Evolutionary conservation across 73 alveolate species (phyloP).

Genomic region (Symbiodinium pilosum): DNA sequence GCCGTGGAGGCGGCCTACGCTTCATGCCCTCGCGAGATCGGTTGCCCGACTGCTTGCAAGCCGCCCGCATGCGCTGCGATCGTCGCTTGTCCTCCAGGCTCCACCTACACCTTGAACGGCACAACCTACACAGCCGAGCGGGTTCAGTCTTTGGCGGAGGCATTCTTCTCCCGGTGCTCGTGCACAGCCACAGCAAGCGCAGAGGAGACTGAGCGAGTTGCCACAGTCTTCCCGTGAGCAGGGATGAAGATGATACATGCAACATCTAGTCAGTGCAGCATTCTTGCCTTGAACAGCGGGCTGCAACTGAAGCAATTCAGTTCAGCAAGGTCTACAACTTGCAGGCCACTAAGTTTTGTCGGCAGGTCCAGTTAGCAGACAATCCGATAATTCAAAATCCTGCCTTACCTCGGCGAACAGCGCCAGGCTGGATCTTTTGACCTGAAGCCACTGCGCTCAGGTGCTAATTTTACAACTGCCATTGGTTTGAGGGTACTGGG

Average conservation of each 20-base stretch:
- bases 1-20: slow-evolving; percentile 28
- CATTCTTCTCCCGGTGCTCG: slow-evolving; percentile 10
- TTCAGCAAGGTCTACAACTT: background rate
- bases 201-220: too few relatives aligned
- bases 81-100: slow-evolving; percentile 12
- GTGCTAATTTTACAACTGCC: too few relatives aligned
- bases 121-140: slow-evolving; percentile 10
- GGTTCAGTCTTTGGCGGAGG: slow-evolving; percentile 4
- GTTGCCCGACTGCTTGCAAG: background rate
- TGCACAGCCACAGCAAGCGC: background rate
- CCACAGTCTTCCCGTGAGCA: background rate
- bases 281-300: background rate
- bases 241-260: background rate
- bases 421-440: background rate
- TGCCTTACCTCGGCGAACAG: background rate
- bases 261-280: background rate
- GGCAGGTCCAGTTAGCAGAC: too few relatives aligned
- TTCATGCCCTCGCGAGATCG: background rate
- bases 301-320: background rate
- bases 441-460: too few relatives aligned
- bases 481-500: too few relatives aligned
- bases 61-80: background rate
- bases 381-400: background rate
- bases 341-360: background rate
- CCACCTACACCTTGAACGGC: slow-evolving; percentile 5